These are phyloP conservation scores for Cenchrus purpureus DNA, from an alignment of 176 grass and related monocot species.

Conservation along the genomic window DNA sequence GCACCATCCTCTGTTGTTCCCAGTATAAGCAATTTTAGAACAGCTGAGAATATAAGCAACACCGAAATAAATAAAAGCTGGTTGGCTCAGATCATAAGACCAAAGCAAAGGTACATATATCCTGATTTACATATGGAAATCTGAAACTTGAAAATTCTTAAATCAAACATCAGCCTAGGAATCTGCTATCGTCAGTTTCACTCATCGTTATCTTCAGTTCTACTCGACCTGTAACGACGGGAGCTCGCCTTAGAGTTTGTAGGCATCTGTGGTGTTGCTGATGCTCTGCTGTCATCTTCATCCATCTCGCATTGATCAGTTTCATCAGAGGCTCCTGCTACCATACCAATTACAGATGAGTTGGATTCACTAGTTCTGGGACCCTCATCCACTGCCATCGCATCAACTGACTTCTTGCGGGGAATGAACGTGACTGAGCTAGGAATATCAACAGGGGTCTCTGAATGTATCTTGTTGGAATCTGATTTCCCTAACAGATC, in stretches of 20 bases:
- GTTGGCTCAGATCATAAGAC: conserved; percentile 44
- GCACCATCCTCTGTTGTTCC: neutral
- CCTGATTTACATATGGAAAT: conserved; percentile 25
- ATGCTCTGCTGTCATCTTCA: conserved; percentile 58
- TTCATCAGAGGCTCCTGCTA: conserved; percentile 52
- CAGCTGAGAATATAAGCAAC: neutral
- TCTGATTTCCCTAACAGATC: conserved; percentile 64
- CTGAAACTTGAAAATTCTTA: conserved; percentile 24
- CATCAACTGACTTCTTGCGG: conserved; percentile 72
- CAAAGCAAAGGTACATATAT: conserved; percentile 39
- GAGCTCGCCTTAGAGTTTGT: conserved; percentile 37
- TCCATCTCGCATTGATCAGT: conserved; percentile 76
- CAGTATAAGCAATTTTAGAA: conserved; percentile 23
- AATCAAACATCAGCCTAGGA: conserved; percentile 8
- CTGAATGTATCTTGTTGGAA: conserved; percentile 39
- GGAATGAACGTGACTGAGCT: conserved; percentile 72
- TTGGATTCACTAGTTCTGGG: conserved; percentile 37
- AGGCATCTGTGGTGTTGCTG: neutral
- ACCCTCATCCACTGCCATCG: conserved; percentile 69
- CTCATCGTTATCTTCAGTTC: conserved; percentile 39
- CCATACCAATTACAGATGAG: conserved; percentile 42
- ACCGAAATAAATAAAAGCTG: neutral
- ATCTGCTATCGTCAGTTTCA: conserved; percentile 22
- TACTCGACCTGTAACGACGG: conserved; percentile 55
- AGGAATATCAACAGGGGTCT: conserved; percentile 61